Percentiles rank a stretch among this genome's conserved stretches.
phyloP scores from a whole-genome alignment of 2,329 filamentous ascomycete species.

The Rasamsonia emersonii region DNA sequence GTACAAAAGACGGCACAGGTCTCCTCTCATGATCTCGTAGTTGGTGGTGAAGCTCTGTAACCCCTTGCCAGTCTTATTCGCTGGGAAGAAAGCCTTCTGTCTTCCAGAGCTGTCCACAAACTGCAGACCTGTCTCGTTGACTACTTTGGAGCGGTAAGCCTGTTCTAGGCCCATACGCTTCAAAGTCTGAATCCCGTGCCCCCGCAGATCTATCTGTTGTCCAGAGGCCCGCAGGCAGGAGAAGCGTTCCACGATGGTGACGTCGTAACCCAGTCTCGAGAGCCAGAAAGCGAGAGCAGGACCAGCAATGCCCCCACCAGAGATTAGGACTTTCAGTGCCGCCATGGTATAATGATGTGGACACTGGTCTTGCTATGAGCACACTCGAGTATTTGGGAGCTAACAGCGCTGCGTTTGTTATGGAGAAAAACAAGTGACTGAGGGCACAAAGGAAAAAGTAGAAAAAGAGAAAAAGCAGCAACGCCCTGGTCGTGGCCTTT shows the following conservation, averaged over 20 bases:
- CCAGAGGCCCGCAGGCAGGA: slow-evolving; percentile 40
- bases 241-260: slow-evolving; percentile 37
- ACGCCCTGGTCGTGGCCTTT: too few relatives aligned
- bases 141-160: slow-evolving; percentile 27
- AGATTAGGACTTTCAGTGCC: slow-evolving; percentile 41
- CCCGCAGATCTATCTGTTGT: slow-evolving; percentile 47
- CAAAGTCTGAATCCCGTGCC: slow-evolving; percentile 44
- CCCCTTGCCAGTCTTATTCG: slow-evolving; percentile 28
- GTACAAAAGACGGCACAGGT: slow-evolving; percentile 40
- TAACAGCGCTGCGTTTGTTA: too few relatives aligned
- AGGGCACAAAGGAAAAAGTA: too few relatives aligned
- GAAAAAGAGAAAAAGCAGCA: too few relatives aligned
- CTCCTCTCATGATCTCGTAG: slow-evolving; percentile 49
- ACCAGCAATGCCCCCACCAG: slow-evolving; percentile 33
- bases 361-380: too few relatives aligned
- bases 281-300: slow-evolving; percentile 45
- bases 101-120: slow-evolving; percentile 37
- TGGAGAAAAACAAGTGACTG: too few relatives aligned
- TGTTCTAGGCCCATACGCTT: slow-evolving; percentile 46
- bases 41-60: slow-evolving; percentile 38
- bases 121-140: slow-evolving; percentile 42
- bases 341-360: slow-evolving; percentile 10
- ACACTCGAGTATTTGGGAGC: too few relatives aligned
- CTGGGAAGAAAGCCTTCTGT: slow-evolving; percentile 33
- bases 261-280: slow-evolving; percentile 27